Conservation (phyloP, 352 stramenopile genomes). For the Pythium rhizo-oryzae region DNA sequence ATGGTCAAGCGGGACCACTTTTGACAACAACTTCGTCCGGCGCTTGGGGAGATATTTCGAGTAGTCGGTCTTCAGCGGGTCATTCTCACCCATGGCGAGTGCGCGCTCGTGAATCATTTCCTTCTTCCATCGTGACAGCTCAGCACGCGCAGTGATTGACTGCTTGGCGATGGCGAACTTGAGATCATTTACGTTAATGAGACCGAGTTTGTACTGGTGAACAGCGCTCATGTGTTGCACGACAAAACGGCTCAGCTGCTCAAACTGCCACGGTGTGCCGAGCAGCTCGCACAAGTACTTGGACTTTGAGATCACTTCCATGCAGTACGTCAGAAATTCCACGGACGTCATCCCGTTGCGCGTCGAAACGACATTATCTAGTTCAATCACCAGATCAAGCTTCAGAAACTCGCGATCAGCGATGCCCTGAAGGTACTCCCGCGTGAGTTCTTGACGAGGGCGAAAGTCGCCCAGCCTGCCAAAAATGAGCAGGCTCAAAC, state of each 20-base stretch:
- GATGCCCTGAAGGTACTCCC: slow-evolving; percentile 42
- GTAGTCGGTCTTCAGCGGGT: slow-evolving; percentile 93
- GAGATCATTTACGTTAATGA: slow-evolving; percentile 89
- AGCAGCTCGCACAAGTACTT: slow-evolving; percentile 77
- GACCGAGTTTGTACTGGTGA: slow-evolving; percentile 87
- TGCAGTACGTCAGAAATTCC: slow-evolving; percentile 79
- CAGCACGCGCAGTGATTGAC: slow-evolving; percentile 44
- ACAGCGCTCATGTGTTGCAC: slow-evolving; percentile 84
- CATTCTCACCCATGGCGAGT: slow-evolving; percentile 90
- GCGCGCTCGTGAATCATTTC: slow-evolving; percentile 85
- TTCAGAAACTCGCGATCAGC: slow-evolving; percentile 71
- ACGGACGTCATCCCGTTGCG: slow-evolving; percentile 70
- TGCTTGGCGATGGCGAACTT: slow-evolving; percentile 79
- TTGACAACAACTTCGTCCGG: slow-evolving; percentile 69
- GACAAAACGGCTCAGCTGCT: slow-evolving; percentile 82
- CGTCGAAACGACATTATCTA: background rate
- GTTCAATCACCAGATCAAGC: slow-evolving; percentile 37
- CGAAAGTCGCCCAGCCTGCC: slow-evolving; percentile 61
- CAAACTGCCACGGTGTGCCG: slow-evolving; percentile 66
- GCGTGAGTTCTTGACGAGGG: slow-evolving; percentile 38
- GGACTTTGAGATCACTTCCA: slow-evolving; percentile 50
- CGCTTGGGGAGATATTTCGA: slow-evolving; percentile 88
- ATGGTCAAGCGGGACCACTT: slow-evolving; percentile 89
- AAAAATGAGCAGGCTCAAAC: slow-evolving; percentile 54
- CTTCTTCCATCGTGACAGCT: slow-evolving; percentile 74